A percentile compares a stretch with the other conserved stretches of the same genome.
phyloP scores from a whole-genome alignment of 306 rosid genomes.

The Casuarina cunninghamiana region DNA sequence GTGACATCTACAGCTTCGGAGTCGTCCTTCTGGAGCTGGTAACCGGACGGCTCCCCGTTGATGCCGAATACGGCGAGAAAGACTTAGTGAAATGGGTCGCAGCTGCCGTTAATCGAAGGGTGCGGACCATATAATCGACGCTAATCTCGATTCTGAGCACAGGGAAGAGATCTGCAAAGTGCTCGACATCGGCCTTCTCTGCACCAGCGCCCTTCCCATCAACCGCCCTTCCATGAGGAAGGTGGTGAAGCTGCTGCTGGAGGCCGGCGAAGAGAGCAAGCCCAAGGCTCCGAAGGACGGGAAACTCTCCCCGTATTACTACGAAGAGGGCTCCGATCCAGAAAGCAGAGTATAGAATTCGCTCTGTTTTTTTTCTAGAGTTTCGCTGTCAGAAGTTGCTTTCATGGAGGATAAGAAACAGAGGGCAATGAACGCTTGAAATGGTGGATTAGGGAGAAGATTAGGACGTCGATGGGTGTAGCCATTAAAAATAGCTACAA shows the following conservation, averaged over 20 bases:
- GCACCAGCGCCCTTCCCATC: conserved; percentile 60
- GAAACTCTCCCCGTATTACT: conserved; percentile 58
- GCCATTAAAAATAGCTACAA: neutral
- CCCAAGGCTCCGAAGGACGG: conserved; percentile 37
- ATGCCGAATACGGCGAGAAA: conserved; percentile 60
- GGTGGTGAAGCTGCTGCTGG: conserved; percentile 68
- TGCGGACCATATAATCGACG: conserved; percentile 55
- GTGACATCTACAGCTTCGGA: conserved; percentile 80
- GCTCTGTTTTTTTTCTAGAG: neutral
- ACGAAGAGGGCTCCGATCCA: conserved; percentile 40
- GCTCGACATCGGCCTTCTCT: conserved; percentile 51
- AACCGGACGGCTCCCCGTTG: conserved; percentile 64
- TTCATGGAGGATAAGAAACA: neutral
- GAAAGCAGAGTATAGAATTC: conserved; percentile 23
- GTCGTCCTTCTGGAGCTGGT: conserved; percentile 77
- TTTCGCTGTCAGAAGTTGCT: neutral
- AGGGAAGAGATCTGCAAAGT: conserved; percentile 55
- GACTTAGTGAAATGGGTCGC: conserved; percentile 66
- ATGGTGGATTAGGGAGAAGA: no score
- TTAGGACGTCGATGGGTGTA: no score
- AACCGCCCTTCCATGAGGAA: conserved; percentile 74
- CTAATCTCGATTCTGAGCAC: conserved; percentile 35
- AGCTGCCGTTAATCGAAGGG: conserved; percentile 47
- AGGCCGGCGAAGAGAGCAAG: conserved; percentile 38
- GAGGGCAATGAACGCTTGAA: neutral